These are phyloP conservation scores for Phaeophleospora eucalypticola DNA, from an alignment of 2,329 filamentous ascomycete species.

Conservation along the genomic window DNA sequence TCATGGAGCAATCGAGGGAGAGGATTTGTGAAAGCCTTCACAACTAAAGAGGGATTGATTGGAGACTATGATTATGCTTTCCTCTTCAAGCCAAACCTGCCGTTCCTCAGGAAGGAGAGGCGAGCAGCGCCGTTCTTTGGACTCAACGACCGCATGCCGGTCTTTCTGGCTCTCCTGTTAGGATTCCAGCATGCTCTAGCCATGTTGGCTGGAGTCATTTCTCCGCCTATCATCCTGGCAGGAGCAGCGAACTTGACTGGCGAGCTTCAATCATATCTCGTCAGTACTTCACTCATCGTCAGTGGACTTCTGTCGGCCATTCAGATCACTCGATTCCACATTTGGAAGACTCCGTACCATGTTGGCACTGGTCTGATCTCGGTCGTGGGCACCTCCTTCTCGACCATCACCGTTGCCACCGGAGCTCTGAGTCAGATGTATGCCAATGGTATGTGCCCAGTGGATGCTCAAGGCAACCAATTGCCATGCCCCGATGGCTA, in stretches of 20 bases:
- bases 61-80: slow-evolving; percentile 88
- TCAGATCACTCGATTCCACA: slow-evolving; percentile 73
- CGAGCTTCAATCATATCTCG: slow-evolving; percentile 67
- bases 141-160: slow-evolving; percentile 73
- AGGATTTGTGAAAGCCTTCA: slow-evolving; percentile 44
- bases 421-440: slow-evolving; percentile 77
- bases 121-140: slow-evolving; percentile 74
- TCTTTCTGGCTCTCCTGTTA: slow-evolving; percentile 67
- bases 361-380: slow-evolving; percentile 76
- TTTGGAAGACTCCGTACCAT: slow-evolving; percentile 68
- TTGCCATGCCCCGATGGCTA: slow-evolving; percentile 74
- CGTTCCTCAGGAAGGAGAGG: slow-evolving; percentile 66
- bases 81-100: slow-evolving; percentile 75
- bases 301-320: slow-evolving; percentile 70
- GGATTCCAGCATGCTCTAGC: slow-evolving; percentile 76
- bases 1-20: slow-evolving; percentile 40
- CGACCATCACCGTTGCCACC: slow-evolving; percentile 68
- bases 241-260: slow-evolving; percentile 61
- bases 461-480: slow-evolving; percentile 57
- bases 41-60: slow-evolving; percentile 62
- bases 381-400: slow-evolving; percentile 74
- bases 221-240: slow-evolving; percentile 70
- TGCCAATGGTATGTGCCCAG: slow-evolving; percentile 62
- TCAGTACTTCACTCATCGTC: slow-evolving; percentile 74
- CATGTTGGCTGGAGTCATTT: slow-evolving; percentile 67